phyloP scores from a whole-genome alignment of 352 stramenopile genomes.

The Globisporangium splendens region DNA sequence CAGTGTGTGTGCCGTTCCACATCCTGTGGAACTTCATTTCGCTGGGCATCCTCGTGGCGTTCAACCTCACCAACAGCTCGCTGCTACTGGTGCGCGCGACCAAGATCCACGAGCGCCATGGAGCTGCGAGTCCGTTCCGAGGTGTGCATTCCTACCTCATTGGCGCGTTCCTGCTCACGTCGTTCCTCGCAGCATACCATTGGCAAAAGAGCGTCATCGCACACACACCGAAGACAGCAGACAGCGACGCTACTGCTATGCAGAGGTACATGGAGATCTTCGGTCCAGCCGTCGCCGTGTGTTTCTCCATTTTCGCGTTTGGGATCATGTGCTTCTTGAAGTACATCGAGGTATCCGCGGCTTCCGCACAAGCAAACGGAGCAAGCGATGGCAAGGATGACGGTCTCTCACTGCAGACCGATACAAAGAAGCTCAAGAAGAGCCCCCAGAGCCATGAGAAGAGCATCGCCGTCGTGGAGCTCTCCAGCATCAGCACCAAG shows the following conservation, averaged over 20 bases:
- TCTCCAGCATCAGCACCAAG: conserved; percentile 6
- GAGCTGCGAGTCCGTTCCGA: neutral
- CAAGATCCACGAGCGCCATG: conserved; percentile 18
- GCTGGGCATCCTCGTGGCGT: conserved; percentile 86
- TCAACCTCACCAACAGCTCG: conserved; percentile 89
- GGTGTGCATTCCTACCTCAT: conserved; percentile 38
- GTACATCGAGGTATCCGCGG: conserved; percentile 26
- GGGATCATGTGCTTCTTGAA: conserved; percentile 53
- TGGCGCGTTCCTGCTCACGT: conserved; percentile 43
- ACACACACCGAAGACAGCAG: conserved; percentile 14
- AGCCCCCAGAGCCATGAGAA: too few relatives aligned
- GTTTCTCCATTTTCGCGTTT: conserved; percentile 53
- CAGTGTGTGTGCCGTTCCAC: conserved; percentile 80
- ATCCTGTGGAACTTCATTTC: conserved; percentile 89
- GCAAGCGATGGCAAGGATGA: neutral
- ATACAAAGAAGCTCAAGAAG: conserved; percentile 2
- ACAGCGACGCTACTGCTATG: conserved; percentile 22
- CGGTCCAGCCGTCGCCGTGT: conserved; percentile 37
- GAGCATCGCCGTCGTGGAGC: neutral
- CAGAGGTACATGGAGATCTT: conserved; percentile 53
- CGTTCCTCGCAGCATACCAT: conserved; percentile 66
- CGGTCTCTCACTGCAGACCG: neutral
- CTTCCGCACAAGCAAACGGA: neutral
- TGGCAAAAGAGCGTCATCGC: conserved; percentile 72
- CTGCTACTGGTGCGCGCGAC: conserved; percentile 61